phyloP scores from a whole-genome alignment of 768 basidiomycete genomes.

The Postia placenta region DNA sequence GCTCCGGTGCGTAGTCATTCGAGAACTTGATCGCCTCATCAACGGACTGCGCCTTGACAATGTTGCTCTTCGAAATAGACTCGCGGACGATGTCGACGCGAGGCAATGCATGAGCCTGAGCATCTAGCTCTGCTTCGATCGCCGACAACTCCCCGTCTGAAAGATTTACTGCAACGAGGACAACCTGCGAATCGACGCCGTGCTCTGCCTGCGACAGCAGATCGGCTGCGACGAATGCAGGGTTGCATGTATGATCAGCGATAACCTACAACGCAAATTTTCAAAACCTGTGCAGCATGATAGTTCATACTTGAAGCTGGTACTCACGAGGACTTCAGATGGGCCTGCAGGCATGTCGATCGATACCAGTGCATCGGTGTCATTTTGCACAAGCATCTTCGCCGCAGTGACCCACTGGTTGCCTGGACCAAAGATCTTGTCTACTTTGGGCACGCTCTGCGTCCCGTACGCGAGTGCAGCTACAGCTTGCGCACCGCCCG shows the following conservation, averaged over 20 bases:
- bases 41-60: conserved; percentile 62
- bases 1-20: conserved; percentile 98
- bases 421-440: conserved; percentile 98
- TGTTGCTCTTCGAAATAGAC: conserved; percentile 86
- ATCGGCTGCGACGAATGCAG: conserved; percentile 93
- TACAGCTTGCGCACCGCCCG: conserved; percentile 94
- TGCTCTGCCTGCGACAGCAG: conserved; percentile 97
- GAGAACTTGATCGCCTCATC: conserved; percentile 84
- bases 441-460: conserved; percentile 90
- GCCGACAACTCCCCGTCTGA: conserved; percentile 52
- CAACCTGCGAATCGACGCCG: conserved; percentile 96
- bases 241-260: conserved; percentile 80
- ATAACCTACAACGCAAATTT: conserved; percentile 59
- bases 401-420: conserved; percentile 99
- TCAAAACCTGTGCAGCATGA: neutral
- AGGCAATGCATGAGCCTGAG: conserved; percentile 79
- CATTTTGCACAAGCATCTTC: conserved; percentile 99
- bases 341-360: conserved; percentile 99
- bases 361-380: conserved; percentile 90
- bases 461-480: conserved; percentile 98
- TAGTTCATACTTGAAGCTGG: neutral
- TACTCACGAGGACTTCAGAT: conserved; percentile 89
- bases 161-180: conserved; percentile 78
- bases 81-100: conserved; percentile 88
- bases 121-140: conserved; percentile 82